Evolutionary conservation across 176 grass and related monocot species (phyloP).

Genomic region (Pontederia paniculata): DNA sequence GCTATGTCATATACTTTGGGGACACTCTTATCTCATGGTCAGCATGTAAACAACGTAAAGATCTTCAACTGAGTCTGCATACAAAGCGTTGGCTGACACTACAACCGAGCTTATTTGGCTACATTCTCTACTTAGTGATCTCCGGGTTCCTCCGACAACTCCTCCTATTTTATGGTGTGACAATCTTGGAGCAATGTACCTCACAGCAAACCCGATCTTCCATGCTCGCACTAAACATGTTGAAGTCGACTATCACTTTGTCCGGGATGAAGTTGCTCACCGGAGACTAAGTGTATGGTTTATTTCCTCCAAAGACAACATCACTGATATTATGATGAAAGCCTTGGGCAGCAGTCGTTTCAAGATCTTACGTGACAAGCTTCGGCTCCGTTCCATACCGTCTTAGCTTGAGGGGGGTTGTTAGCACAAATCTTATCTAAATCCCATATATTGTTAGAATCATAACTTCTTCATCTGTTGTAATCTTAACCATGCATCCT

Average conservation of each 20-base stretch:
- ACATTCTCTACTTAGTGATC: background rate
- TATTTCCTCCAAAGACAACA: background rate
- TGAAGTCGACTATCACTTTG: background rate
- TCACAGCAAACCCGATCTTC: background rate
- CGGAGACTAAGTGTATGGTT: background rate
- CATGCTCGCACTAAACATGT: slow-evolving; percentile 6
- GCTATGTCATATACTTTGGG: background rate
- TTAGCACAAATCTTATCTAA: too few species aligned
- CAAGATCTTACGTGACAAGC: too few species aligned
- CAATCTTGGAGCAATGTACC: background rate
- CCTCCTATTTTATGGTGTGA: background rate
- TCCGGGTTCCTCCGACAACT: background rate
- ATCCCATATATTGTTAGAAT: too few species aligned
- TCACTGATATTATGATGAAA: background rate
- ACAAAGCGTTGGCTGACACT: background rate
- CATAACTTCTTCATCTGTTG: too few species aligned
- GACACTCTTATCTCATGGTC: background rate
- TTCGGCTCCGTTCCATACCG: too few species aligned
- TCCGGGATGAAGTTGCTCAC: background rate
- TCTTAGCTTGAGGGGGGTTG: too few species aligned
- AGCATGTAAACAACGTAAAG: background rate
- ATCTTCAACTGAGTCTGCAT: background rate
- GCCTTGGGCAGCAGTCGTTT: background rate
- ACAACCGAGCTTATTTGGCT: background rate
- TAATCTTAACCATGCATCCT: too few species aligned